phyloP scores from a whole-genome alignment of 139 green algal species.

The Chlamydomonas applanata region DNA sequence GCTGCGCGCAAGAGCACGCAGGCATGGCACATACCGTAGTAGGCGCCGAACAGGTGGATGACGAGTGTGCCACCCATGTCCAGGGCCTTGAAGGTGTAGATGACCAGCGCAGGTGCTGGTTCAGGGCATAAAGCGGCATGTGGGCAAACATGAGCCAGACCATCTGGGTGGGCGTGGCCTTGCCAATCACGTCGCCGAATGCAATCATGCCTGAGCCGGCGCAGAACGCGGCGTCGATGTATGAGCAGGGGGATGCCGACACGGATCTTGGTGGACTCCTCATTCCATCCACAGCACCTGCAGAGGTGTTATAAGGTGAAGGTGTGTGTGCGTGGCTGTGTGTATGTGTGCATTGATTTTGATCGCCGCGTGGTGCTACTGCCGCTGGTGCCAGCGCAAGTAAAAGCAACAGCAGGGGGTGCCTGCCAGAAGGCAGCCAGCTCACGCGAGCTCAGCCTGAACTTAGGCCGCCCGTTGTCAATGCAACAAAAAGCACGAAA shows the following conservation, averaged over 20 bases:
- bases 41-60: conserved; percentile 27
- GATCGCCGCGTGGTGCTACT: too few relatives aligned
- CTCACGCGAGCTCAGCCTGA: too few relatives aligned
- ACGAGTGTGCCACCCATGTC: conserved; percentile 51
- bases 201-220: conserved; percentile 60
- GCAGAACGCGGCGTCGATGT: conserved; percentile 56
- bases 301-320: too few relatives aligned
- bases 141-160: conserved; percentile 45
- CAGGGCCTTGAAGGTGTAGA: conserved; percentile 36
- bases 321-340: too few relatives aligned
- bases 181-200: conserved; percentile 66
- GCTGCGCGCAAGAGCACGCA: neutral
- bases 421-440: too few relatives aligned
- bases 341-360: too few relatives aligned
- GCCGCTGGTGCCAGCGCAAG: too few relatives aligned
- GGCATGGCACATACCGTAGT: neutral
- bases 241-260: conserved; percentile 56
- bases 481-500: too few relatives aligned
- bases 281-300: conserved; percentile 30
- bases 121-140: conserved; percentile 52
- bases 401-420: too few relatives aligned
- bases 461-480: too few relatives aligned
- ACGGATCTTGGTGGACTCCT: conserved; percentile 29
- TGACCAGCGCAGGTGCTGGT: conserved; percentile 43
- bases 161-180: conserved; percentile 55